Percentiles rank a stretch among this genome's conserved stretches.
phyloP scores from a whole-genome alignment of 2,329 filamentous ascomycete genomes.

The Lithohypha guttulata region DNA sequence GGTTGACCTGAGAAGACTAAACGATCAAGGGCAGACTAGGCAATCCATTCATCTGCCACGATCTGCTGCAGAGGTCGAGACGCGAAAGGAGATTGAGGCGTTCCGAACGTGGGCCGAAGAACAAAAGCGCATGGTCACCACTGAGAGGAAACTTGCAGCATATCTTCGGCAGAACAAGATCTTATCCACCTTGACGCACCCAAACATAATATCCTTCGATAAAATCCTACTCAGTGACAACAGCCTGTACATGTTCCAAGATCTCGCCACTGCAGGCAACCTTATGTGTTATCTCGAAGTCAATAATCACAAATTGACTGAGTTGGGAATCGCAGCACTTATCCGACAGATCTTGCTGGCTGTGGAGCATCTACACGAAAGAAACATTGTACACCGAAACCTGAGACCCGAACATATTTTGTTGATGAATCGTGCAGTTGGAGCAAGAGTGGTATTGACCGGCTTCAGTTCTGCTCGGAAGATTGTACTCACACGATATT shows the following conservation, averaged over 20 bases:
- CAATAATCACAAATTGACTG: slow-evolving; percentile 36
- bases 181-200: slow-evolving; percentile 44
- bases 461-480: slow-evolving; percentile 49
- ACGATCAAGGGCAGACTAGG: slow-evolving; percentile 6
- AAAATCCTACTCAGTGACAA: slow-evolving; percentile 44
- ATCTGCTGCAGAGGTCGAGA: slow-evolving; percentile 17
- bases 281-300: slow-evolving; percentile 48
- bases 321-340: slow-evolving; percentile 44
- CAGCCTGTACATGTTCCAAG: slow-evolving; percentile 52
- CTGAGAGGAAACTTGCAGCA: slow-evolving; percentile 25
- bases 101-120: slow-evolving; percentile 16
- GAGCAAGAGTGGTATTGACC: slow-evolving; percentile 46
- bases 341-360: slow-evolving; percentile 46
- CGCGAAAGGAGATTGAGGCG: slow-evolving; percentile 12
- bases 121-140: slow-evolving; percentile 16
- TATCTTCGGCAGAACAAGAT: slow-evolving; percentile 35
- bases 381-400: slow-evolving; percentile 49
- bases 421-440: slow-evolving; percentile 42
- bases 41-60: slow-evolving; percentile 10
- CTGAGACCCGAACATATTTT: slow-evolving; percentile 55
- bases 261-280: slow-evolving; percentile 50
- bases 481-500: slow-evolving; percentile 33
- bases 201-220: slow-evolving; percentile 49
- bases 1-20: slow-evolving; percentile 28
- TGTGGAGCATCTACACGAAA: slow-evolving; percentile 46